Conservation (phyloP, 169 alveolate species). For the Eimeria tenella region DNA sequence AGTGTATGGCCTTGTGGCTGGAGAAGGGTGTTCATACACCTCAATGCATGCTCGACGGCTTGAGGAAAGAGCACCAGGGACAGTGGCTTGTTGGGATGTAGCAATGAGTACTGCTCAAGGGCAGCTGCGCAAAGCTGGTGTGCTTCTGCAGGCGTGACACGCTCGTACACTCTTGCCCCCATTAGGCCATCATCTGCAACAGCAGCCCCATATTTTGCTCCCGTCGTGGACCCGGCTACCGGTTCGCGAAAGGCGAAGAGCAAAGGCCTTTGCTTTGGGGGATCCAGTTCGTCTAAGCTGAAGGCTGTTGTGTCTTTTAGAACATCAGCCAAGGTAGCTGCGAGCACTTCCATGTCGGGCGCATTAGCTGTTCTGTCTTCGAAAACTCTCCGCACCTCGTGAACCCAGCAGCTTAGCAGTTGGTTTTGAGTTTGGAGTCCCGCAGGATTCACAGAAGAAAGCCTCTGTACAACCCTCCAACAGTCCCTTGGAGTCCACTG, state of each 20-base stretch:
- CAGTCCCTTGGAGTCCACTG: conserved; percentile 69
- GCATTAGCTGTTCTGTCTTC: conserved; percentile 94
- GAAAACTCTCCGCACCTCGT: conserved; percentile 97
- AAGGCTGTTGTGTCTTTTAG: conserved; percentile 22
- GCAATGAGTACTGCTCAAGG: conserved; percentile 88
- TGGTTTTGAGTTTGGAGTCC: conserved; percentile 28
- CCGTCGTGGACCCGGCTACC: background rate
- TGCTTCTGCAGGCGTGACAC: conserved; percentile 49
- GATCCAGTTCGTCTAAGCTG: conserved; percentile 39
- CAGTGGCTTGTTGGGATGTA: conserved; percentile 87
- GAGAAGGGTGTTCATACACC: conserved; percentile 94
- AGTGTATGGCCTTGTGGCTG: conserved; percentile 96
- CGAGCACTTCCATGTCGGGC: conserved; percentile 85
- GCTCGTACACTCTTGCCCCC: conserved; percentile 43
- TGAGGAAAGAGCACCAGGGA: conserved; percentile 93
- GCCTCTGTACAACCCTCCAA: conserved; percentile 67
- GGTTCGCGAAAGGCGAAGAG: conserved; percentile 60
- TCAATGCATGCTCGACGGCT: conserved; percentile 95
- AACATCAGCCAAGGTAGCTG: conserved; percentile 13
- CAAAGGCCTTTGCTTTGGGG: conserved; percentile 40
- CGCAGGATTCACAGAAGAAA: background rate
- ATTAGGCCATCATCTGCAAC: conserved; percentile 18
- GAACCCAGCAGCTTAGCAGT: conserved; percentile 93
- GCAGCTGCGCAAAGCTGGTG: conserved; percentile 78
- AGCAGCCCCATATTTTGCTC: background rate